These are phyloP conservation scores for Globisporangium polare DNA, from an alignment of 352 stramenopile genomes.

Conservation along the genomic window DNA sequence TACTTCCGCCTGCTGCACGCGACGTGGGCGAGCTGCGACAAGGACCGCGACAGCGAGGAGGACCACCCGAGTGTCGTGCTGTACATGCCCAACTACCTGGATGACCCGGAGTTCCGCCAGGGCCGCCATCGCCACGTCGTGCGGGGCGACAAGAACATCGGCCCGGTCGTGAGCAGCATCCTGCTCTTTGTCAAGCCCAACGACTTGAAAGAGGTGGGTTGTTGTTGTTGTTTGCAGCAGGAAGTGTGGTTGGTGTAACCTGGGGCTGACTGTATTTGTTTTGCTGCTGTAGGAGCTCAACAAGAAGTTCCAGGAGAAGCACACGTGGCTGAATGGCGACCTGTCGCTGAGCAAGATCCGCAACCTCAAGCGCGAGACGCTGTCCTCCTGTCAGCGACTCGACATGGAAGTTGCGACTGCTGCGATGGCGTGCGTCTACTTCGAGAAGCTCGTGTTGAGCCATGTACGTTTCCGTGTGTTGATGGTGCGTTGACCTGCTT, in stretches of 20 bases:
- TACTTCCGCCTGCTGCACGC: constrained; percentile 83
- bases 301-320: constrained; percentile 95
- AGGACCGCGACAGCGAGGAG: constrained; percentile 73
- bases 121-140: constrained; percentile 79
- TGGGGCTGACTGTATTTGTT: neutral
- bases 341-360: constrained; percentile 97
- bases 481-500: neutral
- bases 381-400: constrained; percentile 68
- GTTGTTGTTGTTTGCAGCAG: neutral
- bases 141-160: constrained; percentile 85
- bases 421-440: constrained; percentile 95
- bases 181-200: constrained; percentile 95
- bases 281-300: constrained; percentile 83
- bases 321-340: constrained; percentile 85
- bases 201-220: constrained; percentile 87
- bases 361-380: constrained; percentile 90
- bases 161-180: constrained; percentile 91
- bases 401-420: constrained; percentile 93
- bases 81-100: constrained; percentile 80
- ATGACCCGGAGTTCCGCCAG: constrained; percentile 82
- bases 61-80: constrained; percentile 44
- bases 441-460: constrained; percentile 95
- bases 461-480: constrained; percentile 38
- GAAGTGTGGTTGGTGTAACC: neutral
- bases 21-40: constrained; percentile 67